phyloP scores from a whole-genome alignment of 2,329 filamentous ascomycete species.

The Dactylellina sp. region DNA sequence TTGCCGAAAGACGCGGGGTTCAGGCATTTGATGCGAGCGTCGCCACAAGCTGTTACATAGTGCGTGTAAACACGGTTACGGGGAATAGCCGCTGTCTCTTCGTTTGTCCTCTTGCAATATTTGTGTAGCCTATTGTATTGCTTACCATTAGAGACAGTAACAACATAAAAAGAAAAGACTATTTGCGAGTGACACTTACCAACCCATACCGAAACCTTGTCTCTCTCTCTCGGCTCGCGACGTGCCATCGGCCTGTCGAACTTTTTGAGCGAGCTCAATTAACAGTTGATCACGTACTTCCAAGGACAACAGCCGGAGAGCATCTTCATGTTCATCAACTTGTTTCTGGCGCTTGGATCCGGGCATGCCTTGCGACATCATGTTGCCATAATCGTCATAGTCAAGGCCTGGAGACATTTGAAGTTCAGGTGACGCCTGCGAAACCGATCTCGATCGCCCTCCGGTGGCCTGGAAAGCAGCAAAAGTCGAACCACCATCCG shows the following conservation, averaged over 20 bases:
- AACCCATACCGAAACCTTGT: conserved; percentile 89
- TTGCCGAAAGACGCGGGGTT: conserved; percentile 99
- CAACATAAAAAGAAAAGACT: not conserved
- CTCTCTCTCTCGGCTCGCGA: conserved; percentile 83
- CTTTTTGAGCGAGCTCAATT: conserved; percentile 59
- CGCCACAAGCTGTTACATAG: conserved; percentile 92
- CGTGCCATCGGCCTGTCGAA: conserved; percentile 60
- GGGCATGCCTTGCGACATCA: conserved; percentile 39
- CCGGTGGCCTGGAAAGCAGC: conserved; percentile 48
- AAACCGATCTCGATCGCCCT: conserved; percentile 48
- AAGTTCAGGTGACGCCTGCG: conserved; percentile 45
- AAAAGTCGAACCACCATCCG: conserved; percentile 45
- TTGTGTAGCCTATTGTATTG: conserved; percentile 59
- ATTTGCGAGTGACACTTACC: conserved; percentile 70
- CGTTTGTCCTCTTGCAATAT: conserved; percentile 60
- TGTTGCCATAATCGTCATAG: conserved; percentile 49
- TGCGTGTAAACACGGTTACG: conserved; percentile 93
- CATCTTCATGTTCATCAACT: conserved; percentile 60
- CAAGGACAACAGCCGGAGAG: conserved; percentile 59
- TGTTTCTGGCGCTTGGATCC: conserved; percentile 53
- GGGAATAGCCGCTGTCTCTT: conserved; percentile 73
- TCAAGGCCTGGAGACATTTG: conserved; percentile 50
- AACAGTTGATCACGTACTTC: conserved; percentile 59
- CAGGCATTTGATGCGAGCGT: conserved; percentile 90
- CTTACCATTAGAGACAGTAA: conserved; percentile 23